Percentiles rank a stretch among this genome's conserved stretches.
These are phyloP conservation scores for Candida suzukii DNA, from an alignment of 805 yeast species.

Conservation along the genomic window DNA sequence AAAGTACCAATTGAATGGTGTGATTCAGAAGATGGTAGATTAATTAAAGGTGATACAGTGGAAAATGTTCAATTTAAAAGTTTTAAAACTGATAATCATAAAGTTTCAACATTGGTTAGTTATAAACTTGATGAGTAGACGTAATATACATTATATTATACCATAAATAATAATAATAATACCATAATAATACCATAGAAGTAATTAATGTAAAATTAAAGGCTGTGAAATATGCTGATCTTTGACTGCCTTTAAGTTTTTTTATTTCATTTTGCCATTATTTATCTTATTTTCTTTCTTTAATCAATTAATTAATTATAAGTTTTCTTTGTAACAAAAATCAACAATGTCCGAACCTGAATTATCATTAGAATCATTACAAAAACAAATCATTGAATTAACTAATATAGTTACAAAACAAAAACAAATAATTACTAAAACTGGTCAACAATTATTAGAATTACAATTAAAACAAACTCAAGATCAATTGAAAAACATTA, in stretches of 20 bases:
- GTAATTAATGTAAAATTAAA: no score
- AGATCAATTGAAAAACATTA: constrained; percentile 15
- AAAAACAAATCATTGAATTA: constrained; percentile 44
- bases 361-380: constrained; percentile 27
- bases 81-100: constrained; percentile 61
- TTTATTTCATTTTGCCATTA: no score
- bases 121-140: constrained; percentile 29
- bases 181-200: no score
- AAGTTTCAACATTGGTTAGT: constrained; percentile 66
- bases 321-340: no score
- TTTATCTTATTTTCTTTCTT: no score
- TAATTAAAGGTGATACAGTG: constrained; percentile 33
- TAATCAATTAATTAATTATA: no score
- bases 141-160: no score
- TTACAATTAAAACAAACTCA: constrained; percentile 55
- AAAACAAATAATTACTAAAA: constrained; percentile 54
- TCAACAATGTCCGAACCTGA: constrained; percentile 1
- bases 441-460: constrained; percentile 74
- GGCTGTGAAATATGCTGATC: no score
- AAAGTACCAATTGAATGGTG: constrained; percentile 79
- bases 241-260: no score
- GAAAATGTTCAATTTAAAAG: constrained; percentile 67
- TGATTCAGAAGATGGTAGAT: constrained; percentile 56
- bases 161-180: no score
- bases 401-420: constrained; percentile 56